phyloP scores from a whole-genome alignment of 345 rosid genomes.

The Sonneratia caseolaris region DNA sequence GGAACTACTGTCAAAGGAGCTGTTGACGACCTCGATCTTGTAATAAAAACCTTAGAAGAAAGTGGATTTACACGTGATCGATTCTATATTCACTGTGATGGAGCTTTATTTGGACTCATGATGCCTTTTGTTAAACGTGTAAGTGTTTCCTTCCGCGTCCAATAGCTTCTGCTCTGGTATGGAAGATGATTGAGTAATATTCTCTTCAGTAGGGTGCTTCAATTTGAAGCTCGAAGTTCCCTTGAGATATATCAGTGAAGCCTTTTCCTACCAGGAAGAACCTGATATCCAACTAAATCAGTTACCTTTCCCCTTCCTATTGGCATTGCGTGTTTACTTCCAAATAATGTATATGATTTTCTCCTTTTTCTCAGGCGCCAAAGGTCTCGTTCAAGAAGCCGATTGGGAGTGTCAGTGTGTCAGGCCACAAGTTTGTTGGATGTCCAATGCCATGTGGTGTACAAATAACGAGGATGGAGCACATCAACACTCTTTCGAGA shows the following conservation, averaged over 20 bases:
- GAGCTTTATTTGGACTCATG: constrained; percentile 98
- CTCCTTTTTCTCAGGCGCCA: constrained; percentile 10
- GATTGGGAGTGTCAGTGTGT: constrained; percentile 11
- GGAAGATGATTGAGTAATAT: background rate
- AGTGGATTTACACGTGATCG: constrained; percentile 64
- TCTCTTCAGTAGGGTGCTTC: background rate
- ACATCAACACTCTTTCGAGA: constrained; percentile 74
- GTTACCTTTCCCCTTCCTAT: background rate
- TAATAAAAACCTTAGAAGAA: constrained; percentile 81
- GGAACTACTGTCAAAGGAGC: constrained; percentile 99
- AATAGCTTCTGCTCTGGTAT: background rate
- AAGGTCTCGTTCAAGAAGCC: constrained; percentile 13
- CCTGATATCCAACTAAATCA: no score
- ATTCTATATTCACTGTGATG: constrained; percentile 95
- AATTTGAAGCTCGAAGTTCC: background rate
- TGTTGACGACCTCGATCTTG: constrained; percentile 92
- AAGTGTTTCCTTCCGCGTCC: constrained; percentile 21
- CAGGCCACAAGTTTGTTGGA: constrained; percentile 64
- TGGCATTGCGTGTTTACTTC: background rate
- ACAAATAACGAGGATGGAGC: constrained; percentile 79
- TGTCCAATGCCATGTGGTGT: constrained; percentile 99
- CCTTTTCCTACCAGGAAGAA: no score
- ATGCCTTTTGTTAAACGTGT: constrained; percentile 93
- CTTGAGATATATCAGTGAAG: no score
- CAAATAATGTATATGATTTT: background rate